Evolutionary conservation across 257 asterid species (phyloP).

Genomic region (Coffea eugenioides): DNA sequence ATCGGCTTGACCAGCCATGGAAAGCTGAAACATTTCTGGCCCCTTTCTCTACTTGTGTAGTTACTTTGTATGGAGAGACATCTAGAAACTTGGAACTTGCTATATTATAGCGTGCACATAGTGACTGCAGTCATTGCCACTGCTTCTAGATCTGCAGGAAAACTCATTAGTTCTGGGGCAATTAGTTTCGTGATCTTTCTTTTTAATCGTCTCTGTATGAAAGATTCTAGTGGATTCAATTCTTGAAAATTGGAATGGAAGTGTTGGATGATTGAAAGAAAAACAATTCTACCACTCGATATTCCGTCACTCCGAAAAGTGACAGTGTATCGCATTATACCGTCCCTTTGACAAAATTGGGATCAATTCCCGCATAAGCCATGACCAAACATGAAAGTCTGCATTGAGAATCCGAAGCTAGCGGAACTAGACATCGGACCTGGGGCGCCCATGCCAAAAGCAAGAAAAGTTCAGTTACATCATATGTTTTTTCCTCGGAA

Average conservation of each 20-base stretch:
- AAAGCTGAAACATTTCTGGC: background rate
- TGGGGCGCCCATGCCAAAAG: background rate
- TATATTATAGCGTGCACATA: background rate
- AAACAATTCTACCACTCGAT: background rate
- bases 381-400: background rate
- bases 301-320: background rate
- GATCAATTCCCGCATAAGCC: background rate
- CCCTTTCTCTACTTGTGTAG: background rate
- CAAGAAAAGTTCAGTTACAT: background rate
- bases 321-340: background rate
- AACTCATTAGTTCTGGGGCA: background rate
- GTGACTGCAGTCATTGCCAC: background rate
- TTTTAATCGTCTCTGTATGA: background rate
- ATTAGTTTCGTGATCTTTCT: background rate
- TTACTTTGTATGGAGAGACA: background rate
- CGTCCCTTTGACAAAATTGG: background rate
- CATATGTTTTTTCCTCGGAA: background rate
- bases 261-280: background rate
- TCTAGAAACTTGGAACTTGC: background rate
- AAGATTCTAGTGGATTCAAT: background rate
- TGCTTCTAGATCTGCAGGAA: background rate
- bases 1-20: background rate
- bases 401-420: background rate
- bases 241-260: slow-evolving; percentile 4
- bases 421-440: background rate